A percentile compares a stretch with the other conserved stretches of the same genome.
These are phyloP conservation scores for Funneliformis caledonium DNA, from an alignment of 371 early-diverging fungal species.

Conservation along the genomic window DNA sequence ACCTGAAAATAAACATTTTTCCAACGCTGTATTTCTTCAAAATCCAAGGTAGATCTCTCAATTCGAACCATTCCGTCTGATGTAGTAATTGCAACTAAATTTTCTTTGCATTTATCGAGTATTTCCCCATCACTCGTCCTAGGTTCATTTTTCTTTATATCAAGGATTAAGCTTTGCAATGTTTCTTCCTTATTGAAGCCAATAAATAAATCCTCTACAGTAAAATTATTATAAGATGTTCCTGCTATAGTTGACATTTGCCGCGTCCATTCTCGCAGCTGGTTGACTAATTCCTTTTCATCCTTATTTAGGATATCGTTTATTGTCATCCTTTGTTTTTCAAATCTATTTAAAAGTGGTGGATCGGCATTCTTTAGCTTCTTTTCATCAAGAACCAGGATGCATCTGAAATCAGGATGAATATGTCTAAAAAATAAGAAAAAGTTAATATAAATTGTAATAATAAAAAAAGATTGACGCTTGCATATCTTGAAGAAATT, in stretches of 20 bases:
- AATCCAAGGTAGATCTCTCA: conserved; percentile 9
- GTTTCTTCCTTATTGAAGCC: conserved; percentile 32
- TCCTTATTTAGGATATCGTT: neutral
- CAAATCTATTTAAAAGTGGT: conserved; percentile 26
- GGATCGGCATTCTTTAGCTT: conserved; percentile 31
- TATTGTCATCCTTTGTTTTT: conserved; percentile 35
- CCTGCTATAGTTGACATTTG: conserved; percentile 19
- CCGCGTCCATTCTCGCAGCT: conserved; percentile 2
- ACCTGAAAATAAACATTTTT: conserved; percentile 22
- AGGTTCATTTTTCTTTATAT: neutral
- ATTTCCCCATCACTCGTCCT: neutral
- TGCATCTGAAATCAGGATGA: conserved; percentile 28
- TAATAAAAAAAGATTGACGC: too few relatives aligned
- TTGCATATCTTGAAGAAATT: too few relatives aligned
- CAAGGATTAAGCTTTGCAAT: conserved; percentile 30
- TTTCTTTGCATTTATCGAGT: conserved; percentile 22
- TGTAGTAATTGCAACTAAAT: conserved; percentile 27
- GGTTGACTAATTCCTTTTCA: neutral
- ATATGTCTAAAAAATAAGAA: too few relatives aligned
- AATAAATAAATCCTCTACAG: conserved; percentile 11
- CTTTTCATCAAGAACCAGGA: conserved; percentile 33
- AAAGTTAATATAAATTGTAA: too few relatives aligned
- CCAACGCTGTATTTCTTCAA: conserved; percentile 25
- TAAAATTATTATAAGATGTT: neutral
- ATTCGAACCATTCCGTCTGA: conserved; percentile 36